Evolutionary conservation across 345 rosid genomes (phyloP).

Genomic region (Hevea brasiliensis): DNA sequence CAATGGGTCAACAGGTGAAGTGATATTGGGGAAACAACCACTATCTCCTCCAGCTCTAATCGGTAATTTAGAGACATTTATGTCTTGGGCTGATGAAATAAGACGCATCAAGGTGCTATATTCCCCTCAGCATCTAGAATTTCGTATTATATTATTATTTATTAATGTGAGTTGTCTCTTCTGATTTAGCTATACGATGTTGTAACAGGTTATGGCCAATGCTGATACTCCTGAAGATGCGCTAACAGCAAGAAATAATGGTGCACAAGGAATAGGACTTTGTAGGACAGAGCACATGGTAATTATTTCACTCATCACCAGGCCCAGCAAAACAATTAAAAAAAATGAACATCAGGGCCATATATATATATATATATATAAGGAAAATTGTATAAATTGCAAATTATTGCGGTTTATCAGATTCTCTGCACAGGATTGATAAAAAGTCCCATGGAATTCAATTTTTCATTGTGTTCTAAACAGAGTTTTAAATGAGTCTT

Average conservation of each 20-base stretch:
- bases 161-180: not conserved
- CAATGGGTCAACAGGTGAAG: conserved; percentile 92
- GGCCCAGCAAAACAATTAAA: not conserved
- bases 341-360: not conserved
- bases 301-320: conserved; percentile 11
- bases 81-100: conserved; percentile 86
- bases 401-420: not conserved
- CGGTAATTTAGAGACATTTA: conserved; percentile 70
- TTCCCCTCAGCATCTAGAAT: not conserved
- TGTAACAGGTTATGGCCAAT: conserved; percentile 86
- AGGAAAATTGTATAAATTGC: too few relatives aligned
- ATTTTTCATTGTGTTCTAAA: not conserved
- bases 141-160: not conserved
- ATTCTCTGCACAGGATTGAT: not conserved
- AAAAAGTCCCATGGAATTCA: not conserved
- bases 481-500: conserved; percentile 1
- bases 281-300: conserved; percentile 98
- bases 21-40: conserved; percentile 73
- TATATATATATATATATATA: not conserved
- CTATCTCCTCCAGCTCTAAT: conserved; percentile 88
- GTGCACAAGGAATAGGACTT: conserved; percentile 93
- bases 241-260: conserved; percentile 74
- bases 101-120: conserved; percentile 69
- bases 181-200: conserved; percentile 4
- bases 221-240: conserved; percentile 99